A percentile compares a stretch with the other conserved stretches of the same genome.
These are phyloP conservation scores for Rhodotorula sp. DNA, from an alignment of 1,284 basidiomycete species.

Conservation along the genomic window DNA sequence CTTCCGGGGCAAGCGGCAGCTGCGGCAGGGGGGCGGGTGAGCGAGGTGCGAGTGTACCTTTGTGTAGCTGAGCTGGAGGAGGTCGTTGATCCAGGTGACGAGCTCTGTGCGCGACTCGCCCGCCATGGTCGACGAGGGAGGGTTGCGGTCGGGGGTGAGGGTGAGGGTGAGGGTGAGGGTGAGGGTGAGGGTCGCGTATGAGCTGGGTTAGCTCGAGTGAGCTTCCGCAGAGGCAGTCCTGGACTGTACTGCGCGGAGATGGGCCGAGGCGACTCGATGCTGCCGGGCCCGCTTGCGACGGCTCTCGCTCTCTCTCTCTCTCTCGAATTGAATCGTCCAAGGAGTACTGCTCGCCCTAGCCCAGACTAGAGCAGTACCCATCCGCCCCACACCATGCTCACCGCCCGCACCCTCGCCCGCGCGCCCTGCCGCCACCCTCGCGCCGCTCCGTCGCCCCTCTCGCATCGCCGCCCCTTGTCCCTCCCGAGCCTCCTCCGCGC, in stretches of 20 bases:
- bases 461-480: constrained; percentile 21
- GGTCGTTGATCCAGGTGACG: constrained; percentile 89
- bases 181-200: background rate
- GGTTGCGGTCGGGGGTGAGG: background rate
- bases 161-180: background rate
- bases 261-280: background rate
- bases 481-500: constrained; percentile 4
- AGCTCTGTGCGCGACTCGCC: constrained; percentile 70
- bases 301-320: background rate
- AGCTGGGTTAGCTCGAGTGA: background rate
- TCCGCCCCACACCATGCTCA: background rate
- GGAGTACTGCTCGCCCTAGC: background rate
- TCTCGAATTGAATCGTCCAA: background rate
- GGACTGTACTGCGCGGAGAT: background rate
- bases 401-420: background rate
- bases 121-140: constrained; percentile 10
- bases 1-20: background rate
- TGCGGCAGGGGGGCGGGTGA: background rate
- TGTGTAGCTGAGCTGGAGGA: constrained; percentile 85
- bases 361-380: background rate
- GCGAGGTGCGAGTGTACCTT: constrained; percentile 57
- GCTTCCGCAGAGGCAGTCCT: too few species aligned
- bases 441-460: background rate
- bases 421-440: background rate
- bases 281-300: background rate